phyloP scores from a whole-genome alignment of 768 basidiomycete genomes.

The Mycena galericulata region DNA sequence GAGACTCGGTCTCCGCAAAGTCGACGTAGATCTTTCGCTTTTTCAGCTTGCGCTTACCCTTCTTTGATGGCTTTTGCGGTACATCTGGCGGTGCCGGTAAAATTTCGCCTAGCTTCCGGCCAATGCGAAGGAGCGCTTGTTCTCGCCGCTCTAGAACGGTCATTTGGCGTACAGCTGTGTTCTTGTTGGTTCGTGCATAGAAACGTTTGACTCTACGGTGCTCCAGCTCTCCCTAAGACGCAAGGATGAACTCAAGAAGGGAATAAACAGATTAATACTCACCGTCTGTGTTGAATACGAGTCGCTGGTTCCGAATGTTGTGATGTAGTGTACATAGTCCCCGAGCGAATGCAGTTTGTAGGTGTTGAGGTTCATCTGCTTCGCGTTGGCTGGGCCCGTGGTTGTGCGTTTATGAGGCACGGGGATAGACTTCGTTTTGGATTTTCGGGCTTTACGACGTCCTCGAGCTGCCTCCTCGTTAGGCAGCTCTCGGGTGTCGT shows the following conservation, averaged over 20 bases:
- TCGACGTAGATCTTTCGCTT: neutral
- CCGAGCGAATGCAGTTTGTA: constrained; percentile 50
- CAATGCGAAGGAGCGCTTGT: constrained; percentile 16
- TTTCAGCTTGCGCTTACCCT: neutral
- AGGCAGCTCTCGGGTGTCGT: constrained; percentile 6
- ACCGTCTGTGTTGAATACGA: constrained; percentile 52
- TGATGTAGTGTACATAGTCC: constrained; percentile 44
- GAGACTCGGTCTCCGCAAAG: constrained; percentile 10
- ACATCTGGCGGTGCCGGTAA: neutral
- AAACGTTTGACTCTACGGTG: constrained; percentile 48
- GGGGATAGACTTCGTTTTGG: neutral
- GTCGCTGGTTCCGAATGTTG: constrained; percentile 47
- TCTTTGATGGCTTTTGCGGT: no score
- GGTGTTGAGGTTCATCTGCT: constrained; percentile 42
- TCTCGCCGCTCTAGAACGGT: constrained; percentile 29
- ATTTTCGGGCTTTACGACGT: constrained; percentile 25
- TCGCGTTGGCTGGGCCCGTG: constrained; percentile 9
- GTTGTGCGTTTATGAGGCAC: neutral
- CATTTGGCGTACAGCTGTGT: constrained; percentile 37
- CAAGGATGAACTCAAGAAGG: neutral
- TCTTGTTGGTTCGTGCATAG: constrained; percentile 46
- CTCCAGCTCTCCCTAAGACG: constrained; percentile 51
- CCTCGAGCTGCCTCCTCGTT: constrained; percentile 9
- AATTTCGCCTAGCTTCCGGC: no score
- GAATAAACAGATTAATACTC: constrained; percentile 11